These are phyloP conservation scores for baker's yeast (Saccharomyces cerevisiae) DNA, from an alignment of 805 yeast genomes.

Conservation along the genomic window DNA sequence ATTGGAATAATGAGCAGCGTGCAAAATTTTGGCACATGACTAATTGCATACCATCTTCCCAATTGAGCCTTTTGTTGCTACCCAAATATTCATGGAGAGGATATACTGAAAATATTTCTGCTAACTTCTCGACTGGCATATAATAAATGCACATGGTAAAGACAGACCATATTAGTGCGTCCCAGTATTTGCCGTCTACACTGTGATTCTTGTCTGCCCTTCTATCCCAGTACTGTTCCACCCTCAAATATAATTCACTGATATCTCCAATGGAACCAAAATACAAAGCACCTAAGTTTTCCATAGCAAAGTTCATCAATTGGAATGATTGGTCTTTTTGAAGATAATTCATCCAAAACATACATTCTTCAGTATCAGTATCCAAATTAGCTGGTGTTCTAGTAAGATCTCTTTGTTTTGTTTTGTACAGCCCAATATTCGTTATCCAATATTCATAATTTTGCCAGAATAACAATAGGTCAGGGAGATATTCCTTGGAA, in stretches of 20 bases:
- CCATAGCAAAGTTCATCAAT: slow-evolving; percentile 24
- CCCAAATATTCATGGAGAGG: slow-evolving; percentile 5
- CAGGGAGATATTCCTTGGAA: slow-evolving; percentile 7
- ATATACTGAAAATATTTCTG: slow-evolving; percentile 5
- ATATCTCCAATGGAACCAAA: slow-evolving; percentile 29
- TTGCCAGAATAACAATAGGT: slow-evolving; percentile 20
- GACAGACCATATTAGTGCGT: slow-evolving; percentile 26
- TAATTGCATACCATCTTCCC: slow-evolving; percentile 14
- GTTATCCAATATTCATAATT: slow-evolving; percentile 25
- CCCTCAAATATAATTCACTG: slow-evolving; percentile 19
- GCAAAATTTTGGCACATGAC: slow-evolving; percentile 12
- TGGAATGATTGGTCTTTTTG: slow-evolving; percentile 16
- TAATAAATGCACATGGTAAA: slow-evolving; percentile 24
- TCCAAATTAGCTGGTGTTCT: slow-evolving; percentile 2
- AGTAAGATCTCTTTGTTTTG: slow-evolving; percentile 5
- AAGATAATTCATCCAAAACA: slow-evolving; percentile 12
- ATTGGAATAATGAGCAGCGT: slow-evolving; percentile 10
- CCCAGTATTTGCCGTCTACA: slow-evolving; percentile 21
- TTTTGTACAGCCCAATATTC: slow-evolving; percentile 20
- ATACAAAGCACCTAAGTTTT: slow-evolving; percentile 26
- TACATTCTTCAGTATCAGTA: slow-evolving; percentile 6
- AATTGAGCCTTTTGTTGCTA: slow-evolving; percentile 3
- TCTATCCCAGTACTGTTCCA: slow-evolving; percentile 21
- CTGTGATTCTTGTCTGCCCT: slow-evolving; percentile 9
- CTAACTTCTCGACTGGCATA: slow-evolving; percentile 16